phyloP scores from a whole-genome alignment of 2,329 filamentous ascomycete species.

The Pyrenophora graminea region DNA sequence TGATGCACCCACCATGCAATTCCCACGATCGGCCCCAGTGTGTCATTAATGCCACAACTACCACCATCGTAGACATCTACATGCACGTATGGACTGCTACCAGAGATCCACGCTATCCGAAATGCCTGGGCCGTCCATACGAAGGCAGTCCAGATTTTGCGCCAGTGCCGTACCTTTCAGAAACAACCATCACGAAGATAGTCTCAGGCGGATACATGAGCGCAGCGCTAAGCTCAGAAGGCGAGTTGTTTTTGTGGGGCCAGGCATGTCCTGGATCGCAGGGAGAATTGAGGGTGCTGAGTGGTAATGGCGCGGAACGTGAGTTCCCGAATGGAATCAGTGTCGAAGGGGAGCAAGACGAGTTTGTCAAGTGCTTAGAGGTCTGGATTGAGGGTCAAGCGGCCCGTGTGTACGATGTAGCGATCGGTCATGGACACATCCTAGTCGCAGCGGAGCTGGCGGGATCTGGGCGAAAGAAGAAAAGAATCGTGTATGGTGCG shows the following conservation, averaged over 20 bases:
- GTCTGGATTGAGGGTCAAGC: conserved; percentile 26
- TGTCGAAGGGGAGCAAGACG: conserved; percentile 27
- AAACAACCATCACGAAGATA: conserved; percentile 28
- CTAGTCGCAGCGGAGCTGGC: conserved; percentile 30
- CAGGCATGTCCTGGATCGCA: conserved; percentile 30
- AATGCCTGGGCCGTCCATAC: conserved; percentile 27
- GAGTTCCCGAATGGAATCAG: not conserved
- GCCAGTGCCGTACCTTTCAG: conserved; percentile 32
- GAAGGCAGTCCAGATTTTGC: conserved; percentile 8
- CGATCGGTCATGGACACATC: conserved; percentile 36
- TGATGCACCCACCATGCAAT: not conserved
- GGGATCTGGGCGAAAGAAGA: not conserved
- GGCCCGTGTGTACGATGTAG: conserved; percentile 29
- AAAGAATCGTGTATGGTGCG: conserved; percentile 29
- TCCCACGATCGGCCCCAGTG: not conserved
- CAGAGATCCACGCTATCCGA: conserved; percentile 30
- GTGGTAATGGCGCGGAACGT: not conserved
- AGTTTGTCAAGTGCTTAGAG: conserved; percentile 32
- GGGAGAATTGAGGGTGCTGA: conserved; percentile 25
- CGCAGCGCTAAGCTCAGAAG: conserved; percentile 36
- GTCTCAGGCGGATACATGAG: conserved; percentile 39
- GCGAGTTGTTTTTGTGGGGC: conserved; percentile 43
- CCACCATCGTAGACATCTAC: conserved; percentile 8
- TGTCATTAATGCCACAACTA: not conserved
- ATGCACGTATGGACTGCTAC: conserved; percentile 30